Base-by-base conservation (phyloP, 345 rosid genomes). In the Eucalyptus cloeziana region DNA sequence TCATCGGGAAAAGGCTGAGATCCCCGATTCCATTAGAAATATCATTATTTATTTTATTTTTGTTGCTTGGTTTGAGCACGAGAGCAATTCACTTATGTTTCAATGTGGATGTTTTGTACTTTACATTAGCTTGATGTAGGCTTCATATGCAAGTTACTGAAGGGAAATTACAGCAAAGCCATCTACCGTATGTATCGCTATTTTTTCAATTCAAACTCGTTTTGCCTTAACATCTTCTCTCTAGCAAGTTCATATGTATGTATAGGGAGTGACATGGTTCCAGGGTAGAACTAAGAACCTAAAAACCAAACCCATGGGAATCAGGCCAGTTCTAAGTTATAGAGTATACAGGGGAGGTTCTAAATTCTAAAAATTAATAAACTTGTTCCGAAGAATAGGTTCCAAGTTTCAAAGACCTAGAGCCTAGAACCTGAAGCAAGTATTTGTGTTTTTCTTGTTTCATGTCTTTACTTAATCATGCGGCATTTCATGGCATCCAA, bases 1-100 rank as follows among this genome's bases (percentile, higher is more conserved):
- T 94, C 99, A 96, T 89, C 93, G 97, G 43, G 93, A 98, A 71
- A 97, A 96, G 93, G 98, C 98, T 91, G 99, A 97, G 93, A 89
- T 94, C 86, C 71, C 93, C 11, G 96, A 97, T 89, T 92, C 96
- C 83, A 85, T 92, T 71, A 93, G 96, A 92, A 97, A 96, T 96
- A 97, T 96, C 54, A 93, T 92, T 60, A 83, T 67, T 31, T 27
- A 10, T 62, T 60, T 30, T 0, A 6, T 30, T 60, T 67, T 50
- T 79, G 62, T 88, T 79, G 87, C 76, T 58, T 47, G 44, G 27
- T 40, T 89, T 86, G 56, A 76, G 54, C 64, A 49, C 8, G 19
- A 14, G 62, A 87, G 49, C 40, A 89, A 64, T 44, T 85, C 69
- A 27, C 88, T 60, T 62, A 30, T 47, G 60, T n/a, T 54, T n/a